Evolutionary conservation across 495 filamentous ascomycete genomes (phyloP), one percentile per base, ranked within the genome.

Genomic region (Penicillium longicatenatum): DNA sequence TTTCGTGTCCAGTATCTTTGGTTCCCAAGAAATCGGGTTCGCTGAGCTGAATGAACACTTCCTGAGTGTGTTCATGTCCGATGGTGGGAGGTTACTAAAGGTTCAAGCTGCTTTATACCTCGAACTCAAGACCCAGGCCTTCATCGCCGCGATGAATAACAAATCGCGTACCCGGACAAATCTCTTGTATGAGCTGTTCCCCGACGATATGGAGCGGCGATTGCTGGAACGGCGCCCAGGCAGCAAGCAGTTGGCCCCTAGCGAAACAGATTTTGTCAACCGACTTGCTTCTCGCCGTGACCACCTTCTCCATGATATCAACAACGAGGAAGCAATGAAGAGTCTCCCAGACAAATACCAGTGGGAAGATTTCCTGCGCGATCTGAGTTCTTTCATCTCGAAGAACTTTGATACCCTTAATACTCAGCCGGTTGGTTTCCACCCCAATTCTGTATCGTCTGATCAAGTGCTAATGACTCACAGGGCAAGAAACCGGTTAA

Each of bases 41-140:
- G 85, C 85, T 21, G 89, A 95, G 63, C 75, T 96, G 35, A 91
- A 96, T 64, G 89, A 94, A 24, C 81, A 88, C 60, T 96, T 96
- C 63, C 79, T 95, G 21, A 84, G 89, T 42, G 91, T 91, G 0
- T 96, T 97, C 65, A 83, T 96, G 4, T 86, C 89, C 0, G 86
- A 91, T 55, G 86, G 88, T 16, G 82, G 82, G n/a, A 80, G 84
- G 6, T 66, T 96, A 33, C 75, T 90, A 17, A 89, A 89, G 51
- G 86, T 84, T 47, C 85, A 87, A 58, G 87, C 85, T 12, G 82
- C 87, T 24, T 61, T 97, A 24, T 90, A 89, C 60, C 76, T 97
- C 17, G 88, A 91, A 54, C 77, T 97, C 17, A 97, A 96, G 69
- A 96, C 92, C 1, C 90, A 95, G 57, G 85, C 87, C 10, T 90